Conservation (phyloP, 202 grass and related monocot genomes). For the Saccharum hybrid region DNA sequence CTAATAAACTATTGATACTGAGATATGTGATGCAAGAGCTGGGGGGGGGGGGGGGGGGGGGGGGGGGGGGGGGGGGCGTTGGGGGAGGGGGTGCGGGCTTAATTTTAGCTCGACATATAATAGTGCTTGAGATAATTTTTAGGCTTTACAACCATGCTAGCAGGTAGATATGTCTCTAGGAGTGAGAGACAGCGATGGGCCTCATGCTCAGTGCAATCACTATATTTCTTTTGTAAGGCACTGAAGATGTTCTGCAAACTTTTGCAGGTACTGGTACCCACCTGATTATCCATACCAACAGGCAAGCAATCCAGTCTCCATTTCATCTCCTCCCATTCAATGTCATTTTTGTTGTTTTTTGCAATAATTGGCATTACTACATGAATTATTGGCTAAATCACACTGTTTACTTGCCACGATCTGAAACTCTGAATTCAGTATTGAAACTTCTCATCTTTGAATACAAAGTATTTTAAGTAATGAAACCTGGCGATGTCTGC, state of each 20-base stretch:
- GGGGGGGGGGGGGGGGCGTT: too few species aligned
- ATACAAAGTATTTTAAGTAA: background rate
- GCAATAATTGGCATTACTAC: background rate
- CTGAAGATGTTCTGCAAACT: constrained; percentile 46
- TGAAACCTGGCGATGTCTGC: background rate
- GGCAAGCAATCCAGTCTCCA: constrained; percentile 41
- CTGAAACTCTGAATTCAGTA: constrained; percentile 23
- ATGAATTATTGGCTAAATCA: constrained; percentile 3
- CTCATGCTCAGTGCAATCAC: constrained; percentile 34
- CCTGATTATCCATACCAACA: constrained; percentile 76
- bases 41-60: background rate
- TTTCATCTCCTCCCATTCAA: background rate
- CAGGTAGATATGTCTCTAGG: constrained; percentile 25
- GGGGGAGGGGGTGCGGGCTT: background rate
- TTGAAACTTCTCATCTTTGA: constrained; percentile 1
- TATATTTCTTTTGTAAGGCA: constrained; percentile 38
- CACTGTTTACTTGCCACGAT: background rate
- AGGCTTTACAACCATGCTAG: constrained; percentile 36
- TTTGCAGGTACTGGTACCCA: constrained; percentile 90
- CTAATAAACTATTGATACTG: background rate
- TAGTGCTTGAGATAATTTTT: constrained; percentile 16
- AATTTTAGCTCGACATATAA: background rate
- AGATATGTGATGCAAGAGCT: background rate
- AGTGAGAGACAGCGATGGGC: constrained; percentile 8
- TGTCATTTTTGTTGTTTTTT: constrained; percentile 37